Conservation (phyloP, 257 asterid species). For the Solanum medicagineum region DNA sequence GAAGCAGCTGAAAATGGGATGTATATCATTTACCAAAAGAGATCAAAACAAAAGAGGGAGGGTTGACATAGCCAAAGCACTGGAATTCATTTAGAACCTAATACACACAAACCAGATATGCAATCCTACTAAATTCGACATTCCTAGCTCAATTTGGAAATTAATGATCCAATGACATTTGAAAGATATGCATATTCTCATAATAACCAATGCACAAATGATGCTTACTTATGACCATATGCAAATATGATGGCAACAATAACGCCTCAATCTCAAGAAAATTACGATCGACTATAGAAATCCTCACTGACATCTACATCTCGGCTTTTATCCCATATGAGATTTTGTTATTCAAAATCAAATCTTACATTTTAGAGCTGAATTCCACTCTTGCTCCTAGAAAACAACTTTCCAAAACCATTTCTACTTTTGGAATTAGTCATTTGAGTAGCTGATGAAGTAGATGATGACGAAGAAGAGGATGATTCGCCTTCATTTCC, state of each 20-base stretch:
- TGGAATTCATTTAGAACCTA: no score
- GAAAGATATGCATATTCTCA: background rate
- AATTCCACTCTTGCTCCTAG: conserved; percentile 32
- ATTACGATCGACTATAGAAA: background rate
- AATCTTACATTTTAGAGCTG: conserved; percentile 16
- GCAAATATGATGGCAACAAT: background rate
- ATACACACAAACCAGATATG: no score
- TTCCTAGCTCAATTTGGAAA: background rate
- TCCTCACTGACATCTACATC: background rate
- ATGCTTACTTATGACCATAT: background rate
- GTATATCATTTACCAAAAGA: no score
- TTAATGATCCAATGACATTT: background rate
- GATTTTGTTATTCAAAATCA: background rate
- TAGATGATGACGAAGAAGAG: conserved; percentile 21
- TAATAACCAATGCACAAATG: background rate
- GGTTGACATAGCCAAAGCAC: background rate
- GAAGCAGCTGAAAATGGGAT: no score
- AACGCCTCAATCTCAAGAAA: background rate
- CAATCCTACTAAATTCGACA: no score
- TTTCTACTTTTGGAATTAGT: conserved; percentile 28
- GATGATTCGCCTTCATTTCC: conserved; percentile 34
- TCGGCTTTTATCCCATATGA: background rate
- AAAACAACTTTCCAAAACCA: conserved; percentile 46
- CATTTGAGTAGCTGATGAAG: conserved; percentile 22
- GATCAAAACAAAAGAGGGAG: background rate